Evolutionary conservation across 345 rosid species (phyloP).

Genomic region (Abelmoschus esculentus): DNA sequence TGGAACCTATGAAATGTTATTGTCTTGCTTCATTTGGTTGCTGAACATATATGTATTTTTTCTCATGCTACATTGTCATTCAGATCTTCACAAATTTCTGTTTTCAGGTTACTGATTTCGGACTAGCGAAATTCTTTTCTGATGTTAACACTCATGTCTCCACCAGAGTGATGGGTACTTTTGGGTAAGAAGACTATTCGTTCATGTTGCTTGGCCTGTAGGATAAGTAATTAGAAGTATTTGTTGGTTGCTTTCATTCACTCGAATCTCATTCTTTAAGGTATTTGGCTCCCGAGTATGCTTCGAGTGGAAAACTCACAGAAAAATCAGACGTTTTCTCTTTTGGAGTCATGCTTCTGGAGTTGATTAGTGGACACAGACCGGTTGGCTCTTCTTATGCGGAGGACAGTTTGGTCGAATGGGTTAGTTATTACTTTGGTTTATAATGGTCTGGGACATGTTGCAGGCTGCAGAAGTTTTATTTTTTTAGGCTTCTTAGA

Average conservation of each 20-base stretch:
- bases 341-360: constrained; percentile 86
- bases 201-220: not conserved
- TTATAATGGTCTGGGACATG: not conserved
- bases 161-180: constrained; percentile 95
- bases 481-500: not conserved
- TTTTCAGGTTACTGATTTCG: constrained; percentile 79
- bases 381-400: constrained; percentile 60
- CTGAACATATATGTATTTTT: not conserved
- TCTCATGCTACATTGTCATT: not conserved
- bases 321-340: constrained; percentile 96
- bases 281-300: constrained; percentile 96
- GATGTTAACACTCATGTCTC: constrained; percentile 77
- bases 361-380: constrained; percentile 73
- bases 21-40: not conserved
- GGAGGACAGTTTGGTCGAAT: constrained; percentile 92
- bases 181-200: constrained; percentile 41
- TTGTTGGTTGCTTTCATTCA: not conserved
- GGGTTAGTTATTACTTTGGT: constrained; percentile 45
- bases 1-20: not conserved
- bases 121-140: constrained; percentile 69
- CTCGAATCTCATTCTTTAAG: constrained; percentile 23
- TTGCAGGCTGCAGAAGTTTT: not conserved
- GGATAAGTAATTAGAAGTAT: not conserved
- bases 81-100: not conserved
- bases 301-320: constrained; percentile 78